Conservation (phyloP, 1,284 basidiomycete genomes). For the Sphaerobolus stellatus region DNA sequence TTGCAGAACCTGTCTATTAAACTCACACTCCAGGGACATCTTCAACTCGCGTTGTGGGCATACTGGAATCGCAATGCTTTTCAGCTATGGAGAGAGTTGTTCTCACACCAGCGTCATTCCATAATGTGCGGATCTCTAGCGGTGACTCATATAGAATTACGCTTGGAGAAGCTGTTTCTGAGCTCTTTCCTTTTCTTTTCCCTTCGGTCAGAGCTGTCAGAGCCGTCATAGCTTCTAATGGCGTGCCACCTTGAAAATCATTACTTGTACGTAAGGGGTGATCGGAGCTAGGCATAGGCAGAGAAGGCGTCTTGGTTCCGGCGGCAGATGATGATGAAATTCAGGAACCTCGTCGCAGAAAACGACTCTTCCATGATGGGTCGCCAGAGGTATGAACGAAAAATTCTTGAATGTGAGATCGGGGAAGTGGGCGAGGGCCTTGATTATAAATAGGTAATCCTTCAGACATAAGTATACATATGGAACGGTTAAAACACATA, state of each 20-base stretch:
- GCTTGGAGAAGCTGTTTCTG: conserved; percentile 4
- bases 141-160: conserved; percentile 6
- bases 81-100: not conserved
- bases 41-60: conserved; percentile 39
- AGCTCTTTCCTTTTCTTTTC: not conserved
- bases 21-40: conserved; percentile 72
- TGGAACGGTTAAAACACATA: not conserved
- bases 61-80: not conserved
- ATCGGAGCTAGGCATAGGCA: not conserved
- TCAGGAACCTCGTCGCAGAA: conserved; percentile 2
- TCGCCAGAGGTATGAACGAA: conserved; percentile 10
- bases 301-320: too few species aligned
- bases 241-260: not conserved
- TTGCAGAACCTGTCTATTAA: too few species aligned
- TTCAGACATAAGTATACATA: too few species aligned
- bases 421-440: not conserved
- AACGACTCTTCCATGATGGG: conserved; percentile 5
- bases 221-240: too few species aligned
- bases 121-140: conserved; percentile 10
- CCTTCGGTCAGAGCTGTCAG: too few species aligned
- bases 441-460: not conserved
- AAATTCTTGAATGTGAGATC: conserved; percentile 7
- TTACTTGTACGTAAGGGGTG: not conserved
- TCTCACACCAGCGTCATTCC: conserved; percentile 13
- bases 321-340: not conserved